These are phyloP conservation scores for Hysterangium stoloniferum DNA, from an alignment of 768 basidiomycete species.

Conservation along the genomic window DNA sequence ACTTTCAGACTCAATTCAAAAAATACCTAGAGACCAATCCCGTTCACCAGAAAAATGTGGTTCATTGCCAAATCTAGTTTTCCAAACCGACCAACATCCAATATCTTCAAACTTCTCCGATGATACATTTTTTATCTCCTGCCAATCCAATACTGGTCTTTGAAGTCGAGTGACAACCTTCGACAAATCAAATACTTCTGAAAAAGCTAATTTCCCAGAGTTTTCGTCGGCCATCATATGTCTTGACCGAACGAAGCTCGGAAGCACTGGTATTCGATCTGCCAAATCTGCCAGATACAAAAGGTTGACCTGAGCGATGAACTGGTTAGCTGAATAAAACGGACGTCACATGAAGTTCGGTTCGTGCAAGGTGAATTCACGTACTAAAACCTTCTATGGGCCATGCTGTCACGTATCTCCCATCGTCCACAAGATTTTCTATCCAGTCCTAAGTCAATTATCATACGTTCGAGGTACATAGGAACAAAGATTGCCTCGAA, in stretches of 20 bases:
- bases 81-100: conserved; percentile 7
- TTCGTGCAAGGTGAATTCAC: not conserved
- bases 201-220: not conserved
- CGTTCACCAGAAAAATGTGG: not conserved
- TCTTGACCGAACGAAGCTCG: not conserved
- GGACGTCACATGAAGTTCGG: not conserved
- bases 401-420: not conserved
- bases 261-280: not conserved
- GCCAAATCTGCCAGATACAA: not conserved
- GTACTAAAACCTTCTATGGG: not conserved
- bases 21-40: not conserved
- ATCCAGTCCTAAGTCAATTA: no score
- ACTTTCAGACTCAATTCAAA: not conserved
- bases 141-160: not conserved
- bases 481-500: no score
- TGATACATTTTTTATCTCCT: not conserved
- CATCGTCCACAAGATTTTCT: not conserved
- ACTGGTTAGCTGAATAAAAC: not conserved
- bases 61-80: not conserved
- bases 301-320: not conserved
- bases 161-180: not conserved
- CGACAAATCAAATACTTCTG: not conserved
- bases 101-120: conserved; percentile 8
- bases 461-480: no score
- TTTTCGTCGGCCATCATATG: not conserved